Percentiles rank a stretch among this genome's conserved stretches.
phyloP scores from a whole-genome alignment of 495 filamentous ascomycete genomes.

The Staphylotrichum longicolle region DNA sequence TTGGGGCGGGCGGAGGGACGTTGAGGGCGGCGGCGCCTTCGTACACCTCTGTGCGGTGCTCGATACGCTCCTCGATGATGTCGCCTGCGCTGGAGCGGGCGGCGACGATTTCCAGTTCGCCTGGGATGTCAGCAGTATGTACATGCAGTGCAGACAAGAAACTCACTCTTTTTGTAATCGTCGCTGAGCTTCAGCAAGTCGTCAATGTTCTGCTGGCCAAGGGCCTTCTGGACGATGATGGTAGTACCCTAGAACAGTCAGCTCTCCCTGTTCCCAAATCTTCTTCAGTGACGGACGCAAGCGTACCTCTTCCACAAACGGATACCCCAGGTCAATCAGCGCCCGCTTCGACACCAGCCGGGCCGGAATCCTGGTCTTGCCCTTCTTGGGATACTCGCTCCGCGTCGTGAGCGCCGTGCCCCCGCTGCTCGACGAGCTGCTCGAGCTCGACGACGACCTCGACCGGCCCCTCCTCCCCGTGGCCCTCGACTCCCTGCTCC shows the following conservation, averaged over 20 bases:
- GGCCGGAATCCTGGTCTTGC: conserved; percentile 81
- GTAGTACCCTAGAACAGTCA: conserved; percentile 61
- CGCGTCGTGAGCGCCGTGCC: conserved; percentile 46
- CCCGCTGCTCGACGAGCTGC: conserved; percentile 48
- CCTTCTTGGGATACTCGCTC: conserved; percentile 72
- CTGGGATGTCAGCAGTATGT: conserved; percentile 28
- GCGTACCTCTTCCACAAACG: conserved; percentile 78
- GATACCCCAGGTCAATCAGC: conserved; percentile 79
- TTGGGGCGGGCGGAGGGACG: conserved; percentile 3
- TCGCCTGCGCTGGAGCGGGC: conserved; percentile 39
- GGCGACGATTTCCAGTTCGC: conserved; percentile 41
- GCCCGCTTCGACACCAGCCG: conserved; percentile 72
- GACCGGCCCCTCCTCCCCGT: conserved; percentile 34
- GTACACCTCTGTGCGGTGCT: conserved; percentile 24
- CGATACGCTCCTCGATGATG: conserved; percentile 42
- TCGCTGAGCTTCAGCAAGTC: conserved; percentile 79
- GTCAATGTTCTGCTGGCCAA: conserved; percentile 87
- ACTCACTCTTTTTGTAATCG: conserved; percentile 57
- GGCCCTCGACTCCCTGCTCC: conserved; percentile 38
- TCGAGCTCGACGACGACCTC: conserved; percentile 34
- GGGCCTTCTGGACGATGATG: conserved; percentile 73
- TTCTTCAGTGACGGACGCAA: neutral
- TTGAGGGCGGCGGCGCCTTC: conserved; percentile 12
- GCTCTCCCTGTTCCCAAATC: conserved; percentile 18
- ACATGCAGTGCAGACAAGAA: neutral